Evolutionary conservation across 2,329 filamentous ascomycete genomes (phyloP), one percentile per base, ranked within the genome.

Genomic region (Chlorencoelia australis): DNA sequence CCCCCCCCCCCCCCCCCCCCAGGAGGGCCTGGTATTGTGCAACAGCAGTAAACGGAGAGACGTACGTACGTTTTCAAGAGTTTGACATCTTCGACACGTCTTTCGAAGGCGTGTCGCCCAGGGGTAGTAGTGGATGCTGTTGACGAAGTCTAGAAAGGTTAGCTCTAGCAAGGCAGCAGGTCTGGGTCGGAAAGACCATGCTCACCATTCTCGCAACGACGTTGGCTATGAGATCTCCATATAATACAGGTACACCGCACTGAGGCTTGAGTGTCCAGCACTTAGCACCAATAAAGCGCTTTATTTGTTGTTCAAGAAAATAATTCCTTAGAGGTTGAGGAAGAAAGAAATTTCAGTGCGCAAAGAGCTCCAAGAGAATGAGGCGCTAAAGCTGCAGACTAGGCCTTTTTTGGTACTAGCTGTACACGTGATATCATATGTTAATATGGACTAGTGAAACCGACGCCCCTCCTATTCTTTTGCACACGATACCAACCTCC

Each of bases 31-130:
- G n/a, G n/a, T n/a, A n/a, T n/a, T n/a, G n/a, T n/a, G n/a, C n/a
- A n/a, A 21, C 15, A 30, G 9, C 7, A 30, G n/a, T 15, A 28
- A 35, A 38, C 28, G 24, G 19, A 33, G 35, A 21, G 18, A 41
- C 32, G 15, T 37, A 15, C 80, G 65, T 79, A 94, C 91, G 79
- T 85, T 64, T 96, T 98, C 21, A 83, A 82, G 32, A 85, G 77
- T 56, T 86, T 89, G 52, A 88, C 76, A 49, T 88, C 81, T 50
- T 88, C 81, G 40, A 93, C 77, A 56, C 84, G 83, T 57, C 72
- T 71, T 53, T 91, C 81, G 62, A 95, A 95, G 46, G 72, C 65
- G 44, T 54, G 50, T 34, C 50, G 48, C 4, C 44, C 33, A 39
- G 82, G 76, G 53, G 79, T 83, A 36, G 81, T 68, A 37, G 79